Base-by-base conservation (phyloP, 2,329 filamentous ascomycete genomes). In the Nothophaeocryptopus gaeumannii region DNA sequence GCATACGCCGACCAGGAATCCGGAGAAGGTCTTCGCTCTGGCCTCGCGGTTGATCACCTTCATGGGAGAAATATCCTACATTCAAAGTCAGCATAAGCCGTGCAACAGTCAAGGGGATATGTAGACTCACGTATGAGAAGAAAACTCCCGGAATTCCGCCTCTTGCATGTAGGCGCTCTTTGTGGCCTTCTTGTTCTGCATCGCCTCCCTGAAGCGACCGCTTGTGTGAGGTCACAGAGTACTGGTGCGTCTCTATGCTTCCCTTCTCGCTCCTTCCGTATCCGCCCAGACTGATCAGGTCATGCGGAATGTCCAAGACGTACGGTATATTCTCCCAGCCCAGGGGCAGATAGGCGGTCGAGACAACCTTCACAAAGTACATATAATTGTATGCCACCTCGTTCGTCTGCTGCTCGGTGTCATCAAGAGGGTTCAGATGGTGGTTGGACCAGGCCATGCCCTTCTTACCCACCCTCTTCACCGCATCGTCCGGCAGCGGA, bases 321-420 rank as follows among this genome's bases (percentile, higher is more conserved):
- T 54, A 59, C 47, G 69, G 71, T 51, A 78, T 78, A 63, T 83
- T 82, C 66, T 90, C 85, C 89, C 89, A 95, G 56, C 90, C 90
- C 1, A 99, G 80, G 2, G 93, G 90, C 20, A 97, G 80, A 69
- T 97, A 99, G 1, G 90, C 92, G 1, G 93, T 99, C 2, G 88
- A 89, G 30, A 99, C 93, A 50, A 99, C 93, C 78, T 99, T 99
- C 72, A 99, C 80, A 72, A 99, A 99, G 77, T 99, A 99, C 89
- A 97, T 96, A 72, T 85, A 99, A 76, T 96, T 99, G 78, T 80
- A 96, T 58, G 87, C 87, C 60, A 89, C 82, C 64, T 96, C 90
- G 32, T 80, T 75, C 2, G 89, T 95, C 45, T 78, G 73, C 75
- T 97, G 90, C 56, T 80, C 75, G 3, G 86, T 88, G 45, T 80